These are phyloP conservation scores for Volutella citrinella DNA, from an alignment of 2,329 filamentous ascomycete species.

Conservation along the genomic window DNA sequence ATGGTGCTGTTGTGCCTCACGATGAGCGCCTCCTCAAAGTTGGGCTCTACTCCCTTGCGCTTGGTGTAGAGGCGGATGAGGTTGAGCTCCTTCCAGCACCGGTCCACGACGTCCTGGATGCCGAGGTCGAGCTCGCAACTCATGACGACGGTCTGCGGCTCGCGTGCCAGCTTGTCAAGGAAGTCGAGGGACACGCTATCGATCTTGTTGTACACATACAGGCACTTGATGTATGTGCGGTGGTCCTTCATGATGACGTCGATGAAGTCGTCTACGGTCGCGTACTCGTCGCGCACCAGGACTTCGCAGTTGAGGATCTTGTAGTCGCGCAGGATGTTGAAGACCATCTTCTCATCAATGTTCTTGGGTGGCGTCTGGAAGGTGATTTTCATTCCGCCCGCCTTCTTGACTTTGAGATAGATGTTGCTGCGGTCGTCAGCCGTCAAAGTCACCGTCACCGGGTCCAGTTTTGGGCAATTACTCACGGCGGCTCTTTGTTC, in stretches of 20 bases:
- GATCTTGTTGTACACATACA: constrained; percentile 99
- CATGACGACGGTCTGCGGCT: constrained; percentile 95
- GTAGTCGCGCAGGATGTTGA: constrained; percentile 96
- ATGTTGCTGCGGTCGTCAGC: constrained; percentile 67
- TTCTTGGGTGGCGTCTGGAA: constrained; percentile 87
- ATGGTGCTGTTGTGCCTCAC: constrained; percentile 84
- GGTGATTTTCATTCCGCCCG: constrained; percentile 97
- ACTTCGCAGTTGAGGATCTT: constrained; percentile 98
- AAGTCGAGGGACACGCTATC: constrained; percentile 92
- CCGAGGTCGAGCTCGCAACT: constrained; percentile 93
- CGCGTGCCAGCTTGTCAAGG: constrained; percentile 85
- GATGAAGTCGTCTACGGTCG: constrained; percentile 96
- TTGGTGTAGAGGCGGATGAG: constrained; percentile 96
- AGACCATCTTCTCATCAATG: constrained; percentile 96
- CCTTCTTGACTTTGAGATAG: constrained; percentile 93
- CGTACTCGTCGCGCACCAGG: constrained; percentile 88
- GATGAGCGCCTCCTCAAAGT: constrained; percentile 89
- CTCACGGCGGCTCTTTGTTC: constrained; percentile 86
- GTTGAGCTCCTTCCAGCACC: constrained; percentile 90
- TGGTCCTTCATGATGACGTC: constrained; percentile 99
- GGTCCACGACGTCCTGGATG: constrained; percentile 87
- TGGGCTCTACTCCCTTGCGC: constrained; percentile 85
- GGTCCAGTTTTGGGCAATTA: constrained; percentile 8
- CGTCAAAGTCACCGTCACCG: neutral
- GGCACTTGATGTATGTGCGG: constrained; percentile 89